Base-by-base conservation (phyloP, 768 basidiomycete species). In the Rhodotorula taiwanensis region DNA sequence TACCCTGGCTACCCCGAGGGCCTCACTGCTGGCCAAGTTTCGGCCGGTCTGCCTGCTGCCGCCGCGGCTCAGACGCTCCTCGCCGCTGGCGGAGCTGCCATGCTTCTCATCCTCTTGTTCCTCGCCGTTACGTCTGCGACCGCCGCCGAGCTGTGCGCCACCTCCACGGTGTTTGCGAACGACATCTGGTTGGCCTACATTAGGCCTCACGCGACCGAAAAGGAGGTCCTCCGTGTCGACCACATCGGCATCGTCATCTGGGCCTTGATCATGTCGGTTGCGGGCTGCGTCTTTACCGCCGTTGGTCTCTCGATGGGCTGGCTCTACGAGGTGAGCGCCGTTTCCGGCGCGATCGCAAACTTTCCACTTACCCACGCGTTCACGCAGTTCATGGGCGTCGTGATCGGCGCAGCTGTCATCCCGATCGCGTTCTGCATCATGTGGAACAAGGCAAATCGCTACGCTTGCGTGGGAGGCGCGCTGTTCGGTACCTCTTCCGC, bases 361-460 rank as follows among this genome's bases (percentile, higher is more conserved):
- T 18, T 21, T 14, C 5, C 4, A 11, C 89, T 7, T 30, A n/a
- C 3, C 23, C 28, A 13, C 7, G 10, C 3, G 16, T 36, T 25
- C 16, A 20, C 49, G 6, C 52, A 51, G 31, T 47, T 51, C 9
- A 66, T 62, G 62, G 89, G 89, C 4, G 86, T 88, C 52, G 82
- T 89, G 43, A 81, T 90, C 18, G 89, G 91, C 3, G 86, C 85
- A 4, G 89, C 49, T 10, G 92, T 94, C 53, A 86, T 86, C 2
- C 57, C 64, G 2, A 53, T 61, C 67, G 91, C 92, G 0, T 78
- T 88, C 21, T 86, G 83, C 67, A 83, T 93, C 59, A 88, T 88
- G 4, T 92, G 89, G 88, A 81, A 78, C 61, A 86, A 84, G 72
- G 88, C 89, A 28, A 95, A 89, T 77, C 88, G 86, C 73, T 82